Percentiles rank a stretch among this genome's conserved stretches.
Evolutionary conservation across 352 stramenopile species (phyloP).

Genomic region (Globisporangium canariense): DNA sequence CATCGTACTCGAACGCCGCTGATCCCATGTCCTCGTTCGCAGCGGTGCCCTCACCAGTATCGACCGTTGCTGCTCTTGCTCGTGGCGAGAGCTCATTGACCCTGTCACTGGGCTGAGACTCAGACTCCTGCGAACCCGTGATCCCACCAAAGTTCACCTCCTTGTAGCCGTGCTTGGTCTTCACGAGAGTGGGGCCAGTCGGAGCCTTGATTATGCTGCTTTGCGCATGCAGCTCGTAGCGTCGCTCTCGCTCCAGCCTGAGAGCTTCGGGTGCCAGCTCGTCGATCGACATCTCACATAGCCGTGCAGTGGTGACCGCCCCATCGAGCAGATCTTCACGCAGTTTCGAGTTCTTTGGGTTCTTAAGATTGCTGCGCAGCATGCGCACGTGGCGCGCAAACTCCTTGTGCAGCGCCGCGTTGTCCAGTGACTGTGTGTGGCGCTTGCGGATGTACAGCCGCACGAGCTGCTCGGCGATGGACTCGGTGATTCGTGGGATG

Average conservation of each 20-base stretch:
- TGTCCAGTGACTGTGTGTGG: constrained; percentile 18
- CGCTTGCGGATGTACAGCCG: constrained; percentile 35
- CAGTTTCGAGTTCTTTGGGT: constrained; percentile 35
- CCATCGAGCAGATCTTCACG: constrained; percentile 36
- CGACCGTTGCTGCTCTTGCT: neutral
- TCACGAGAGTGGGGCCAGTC: constrained; percentile 28
- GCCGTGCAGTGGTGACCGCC: constrained; percentile 14
- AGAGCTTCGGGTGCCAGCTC: constrained; percentile 48
- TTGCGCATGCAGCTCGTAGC: constrained; percentile 38
- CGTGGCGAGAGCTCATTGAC: neutral
- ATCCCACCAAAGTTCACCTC: constrained; percentile 32
- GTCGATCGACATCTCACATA: constrained; percentile 49
- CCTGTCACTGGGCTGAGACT: neutral
- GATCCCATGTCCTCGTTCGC: neutral
- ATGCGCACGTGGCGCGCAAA: constrained; percentile 48
- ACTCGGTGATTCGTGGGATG: constrained; percentile 19
- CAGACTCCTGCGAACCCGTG: constrained; percentile 9
- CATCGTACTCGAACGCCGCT: constrained; percentile 6
- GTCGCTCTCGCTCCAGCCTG: constrained; percentile 38
- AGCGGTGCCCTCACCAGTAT: neutral
- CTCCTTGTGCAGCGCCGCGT: constrained; percentile 35
- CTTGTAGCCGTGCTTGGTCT: constrained; percentile 55
- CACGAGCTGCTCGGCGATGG: constrained; percentile 33
- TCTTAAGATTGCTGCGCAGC: constrained; percentile 47
- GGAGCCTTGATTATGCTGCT: constrained; percentile 40